Conservation (phyloP, 208 protist species). For the Trypanosoma theileri region DNA sequence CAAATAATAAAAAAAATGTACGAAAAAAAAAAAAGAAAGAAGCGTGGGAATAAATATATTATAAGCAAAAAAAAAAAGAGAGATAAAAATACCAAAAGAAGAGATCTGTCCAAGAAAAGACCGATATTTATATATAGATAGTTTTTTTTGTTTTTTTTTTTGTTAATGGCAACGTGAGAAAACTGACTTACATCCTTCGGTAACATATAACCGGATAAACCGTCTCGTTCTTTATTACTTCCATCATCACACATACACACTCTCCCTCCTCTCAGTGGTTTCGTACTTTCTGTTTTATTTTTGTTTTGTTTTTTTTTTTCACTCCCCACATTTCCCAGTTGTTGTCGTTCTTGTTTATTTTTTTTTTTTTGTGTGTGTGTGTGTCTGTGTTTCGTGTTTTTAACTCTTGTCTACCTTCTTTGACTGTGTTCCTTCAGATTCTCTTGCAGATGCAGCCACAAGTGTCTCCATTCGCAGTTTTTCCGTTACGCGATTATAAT, state of each 20-base stretch:
- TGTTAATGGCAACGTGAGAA: too few relatives aligned
- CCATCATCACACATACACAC: background rate
- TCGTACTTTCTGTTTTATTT: background rate
- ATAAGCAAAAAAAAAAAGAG: conserved; percentile 7
- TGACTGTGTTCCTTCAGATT: background rate
- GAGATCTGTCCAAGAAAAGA: background rate
- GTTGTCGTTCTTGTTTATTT: conserved; percentile 4
- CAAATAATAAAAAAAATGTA: conserved; percentile 1
- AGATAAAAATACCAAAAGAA: conserved; percentile 10
- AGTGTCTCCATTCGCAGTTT: conserved; percentile 90
- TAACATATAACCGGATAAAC: too few relatives aligned
- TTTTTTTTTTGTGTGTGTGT: conserved; percentile 4
- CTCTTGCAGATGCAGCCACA: conserved; percentile 55
- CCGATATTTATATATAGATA: too few relatives aligned
- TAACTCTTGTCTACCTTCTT: background rate
- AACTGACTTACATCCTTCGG: too few relatives aligned
- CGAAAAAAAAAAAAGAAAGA: conserved; percentile 6
- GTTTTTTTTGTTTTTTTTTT: too few relatives aligned
- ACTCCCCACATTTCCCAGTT: background rate
- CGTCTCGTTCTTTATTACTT: background rate
- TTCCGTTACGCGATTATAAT: conserved; percentile 83
- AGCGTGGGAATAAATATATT: conserved; percentile 2
- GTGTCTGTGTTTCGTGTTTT: background rate
- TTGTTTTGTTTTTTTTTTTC: background rate
- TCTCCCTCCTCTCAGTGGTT: background rate